Evolutionary conservation across 768 basidiomycete species (phyloP).

Genomic region (Tricholoma furcatifolium): DNA sequence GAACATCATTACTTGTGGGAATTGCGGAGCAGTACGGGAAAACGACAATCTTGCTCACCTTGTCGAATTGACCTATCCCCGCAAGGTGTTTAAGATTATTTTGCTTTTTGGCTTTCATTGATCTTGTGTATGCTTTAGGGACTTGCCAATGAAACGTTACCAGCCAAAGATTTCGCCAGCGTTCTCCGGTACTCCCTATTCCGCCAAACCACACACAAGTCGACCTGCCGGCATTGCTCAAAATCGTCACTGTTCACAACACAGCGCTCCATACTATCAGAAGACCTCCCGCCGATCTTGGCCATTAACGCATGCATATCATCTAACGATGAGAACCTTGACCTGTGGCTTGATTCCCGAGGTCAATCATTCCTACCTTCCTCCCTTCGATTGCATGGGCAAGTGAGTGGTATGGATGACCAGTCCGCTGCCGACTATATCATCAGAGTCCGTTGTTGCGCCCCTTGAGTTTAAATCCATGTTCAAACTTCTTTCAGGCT

Average conservation of each 20-base stretch:
- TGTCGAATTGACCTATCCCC: slow-evolving; percentile 84
- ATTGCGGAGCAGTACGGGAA: slow-evolving; percentile 67
- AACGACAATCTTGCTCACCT: slow-evolving; percentile 83
- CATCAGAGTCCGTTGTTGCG: slow-evolving; percentile 50
- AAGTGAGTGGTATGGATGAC: slow-evolving; percentile 59
- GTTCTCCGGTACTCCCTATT: slow-evolving; percentile 75
- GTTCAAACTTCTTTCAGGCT: slow-evolving; percentile 44
- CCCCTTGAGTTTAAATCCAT: background rate
- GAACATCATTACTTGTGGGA: slow-evolving; percentile 71
- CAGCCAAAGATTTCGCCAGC: slow-evolving; percentile 54
- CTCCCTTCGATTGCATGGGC: slow-evolving; percentile 54
- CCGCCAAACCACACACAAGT: slow-evolving; percentile 82
- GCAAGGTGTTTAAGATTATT: slow-evolving; percentile 53
- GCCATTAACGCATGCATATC: slow-evolving; percentile 84
- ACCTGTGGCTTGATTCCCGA: slow-evolving; percentile 72
- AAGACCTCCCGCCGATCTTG: slow-evolving; percentile 78
- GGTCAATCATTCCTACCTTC: slow-evolving; percentile 61
- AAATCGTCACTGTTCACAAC: slow-evolving; percentile 72
- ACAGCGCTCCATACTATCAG: slow-evolving; percentile 59
- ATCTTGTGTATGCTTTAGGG: slow-evolving; percentile 20
- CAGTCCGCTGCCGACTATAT: slow-evolving; percentile 59
- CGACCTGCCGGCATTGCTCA: slow-evolving; percentile 82
- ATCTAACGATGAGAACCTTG: slow-evolving; percentile 69
- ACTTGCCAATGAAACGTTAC: slow-evolving; percentile 34
- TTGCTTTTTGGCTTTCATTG: background rate